phyloP scores from a whole-genome alignment of 2,329 filamentous ascomycete species.

The Paraphaeosphaeria sporulosa region DNA sequence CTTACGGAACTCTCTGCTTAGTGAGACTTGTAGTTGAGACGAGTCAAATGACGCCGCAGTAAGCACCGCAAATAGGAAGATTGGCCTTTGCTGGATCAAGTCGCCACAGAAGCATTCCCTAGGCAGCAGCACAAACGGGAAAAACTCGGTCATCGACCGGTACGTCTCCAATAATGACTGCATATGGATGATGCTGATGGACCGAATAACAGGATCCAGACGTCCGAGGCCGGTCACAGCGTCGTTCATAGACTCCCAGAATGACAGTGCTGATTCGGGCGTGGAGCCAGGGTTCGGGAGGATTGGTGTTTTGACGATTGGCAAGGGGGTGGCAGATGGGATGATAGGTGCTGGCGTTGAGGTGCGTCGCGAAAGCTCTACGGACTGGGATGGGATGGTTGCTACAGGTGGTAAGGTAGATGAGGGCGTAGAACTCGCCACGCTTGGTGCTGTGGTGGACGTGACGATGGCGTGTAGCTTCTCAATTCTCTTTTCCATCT shows the following conservation, averaged over 20 bases:
- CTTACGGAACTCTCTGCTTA: constrained; percentile 48
- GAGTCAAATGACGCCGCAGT: constrained; percentile 45
- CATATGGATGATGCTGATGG: constrained; percentile 46
- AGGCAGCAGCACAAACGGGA: constrained; percentile 44
- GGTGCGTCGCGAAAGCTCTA: constrained; percentile 32
- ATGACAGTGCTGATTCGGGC: constrained; percentile 35
- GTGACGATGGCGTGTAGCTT: constrained; percentile 42
- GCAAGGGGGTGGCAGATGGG: constrained; percentile 25
- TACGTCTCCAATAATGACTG: constrained; percentile 43
- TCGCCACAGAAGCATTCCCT: constrained; percentile 37
- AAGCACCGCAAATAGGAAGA: constrained; percentile 45
- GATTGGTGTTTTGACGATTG: constrained; percentile 25
- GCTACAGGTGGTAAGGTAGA: constrained; percentile 34
- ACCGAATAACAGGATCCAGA: constrained; percentile 43
- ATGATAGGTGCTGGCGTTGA: constrained; percentile 24
- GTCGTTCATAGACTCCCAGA: constrained; percentile 46
- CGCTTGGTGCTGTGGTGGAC: constrained; percentile 35
- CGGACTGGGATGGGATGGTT: constrained; percentile 31
- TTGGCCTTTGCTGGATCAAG: constrained; percentile 40
- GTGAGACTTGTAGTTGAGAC: constrained; percentile 33
- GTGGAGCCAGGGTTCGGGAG: constrained; percentile 35
- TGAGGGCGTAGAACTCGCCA: constrained; percentile 30
- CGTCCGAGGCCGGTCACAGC: constrained; percentile 39
- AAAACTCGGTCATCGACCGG: constrained; percentile 42
- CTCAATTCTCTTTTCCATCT: constrained; percentile 46